Base-by-base conservation (phyloP, 2,329 filamentous ascomycete genomes). In the Colletotrichum sp. region DNA sequence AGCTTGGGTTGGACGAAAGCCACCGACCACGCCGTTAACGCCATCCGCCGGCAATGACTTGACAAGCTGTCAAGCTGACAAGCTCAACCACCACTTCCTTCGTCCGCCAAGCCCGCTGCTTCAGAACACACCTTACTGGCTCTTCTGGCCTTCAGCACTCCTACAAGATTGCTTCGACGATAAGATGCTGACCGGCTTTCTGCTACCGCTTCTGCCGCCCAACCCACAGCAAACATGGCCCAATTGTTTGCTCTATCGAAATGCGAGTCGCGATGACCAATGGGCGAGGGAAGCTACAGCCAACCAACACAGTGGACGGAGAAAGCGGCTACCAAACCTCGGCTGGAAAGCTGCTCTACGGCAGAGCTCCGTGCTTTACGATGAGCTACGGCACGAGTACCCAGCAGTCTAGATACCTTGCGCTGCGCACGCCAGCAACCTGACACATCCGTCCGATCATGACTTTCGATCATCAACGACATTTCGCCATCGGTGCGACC, bases 171-270 rank as follows among this genome's bases (percentile, higher is more conserved):
- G 24, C 21, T 44, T 28, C 28, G 21, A 9, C 24, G 39, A 73
- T 73, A 68, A 28, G 32, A 73, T 73, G 69, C 64, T 76, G 69
- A 64, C 64, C 26, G 64, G 64, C 69, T 68, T n/a, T 30, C 18
- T 59, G 8, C 34, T 63, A 24, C 34, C 28, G 34, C 49, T 57
- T 52, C 32, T 52, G 36, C 34, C 60, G 64, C 59, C 34, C 57
- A n/a, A 8, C 36, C 62, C 32, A 39, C 21, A 39, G 15, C 32
- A 44, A 64, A 64, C 62, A 39, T 24, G 21, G 15, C 2, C 63
- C 63, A 52, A 66, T 66, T 49, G 34, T 66, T 52, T 49, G 36
- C 28, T 18, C 2, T 8, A 9, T n/a, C 5, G 16, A 30, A 52
- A 18, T 6, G 26, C 15, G 36, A 28, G 30, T 24, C 62, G 49